Evolutionary conservation across 139 green algal species (phyloP).

Genomic region (Chara braunii): DNA sequence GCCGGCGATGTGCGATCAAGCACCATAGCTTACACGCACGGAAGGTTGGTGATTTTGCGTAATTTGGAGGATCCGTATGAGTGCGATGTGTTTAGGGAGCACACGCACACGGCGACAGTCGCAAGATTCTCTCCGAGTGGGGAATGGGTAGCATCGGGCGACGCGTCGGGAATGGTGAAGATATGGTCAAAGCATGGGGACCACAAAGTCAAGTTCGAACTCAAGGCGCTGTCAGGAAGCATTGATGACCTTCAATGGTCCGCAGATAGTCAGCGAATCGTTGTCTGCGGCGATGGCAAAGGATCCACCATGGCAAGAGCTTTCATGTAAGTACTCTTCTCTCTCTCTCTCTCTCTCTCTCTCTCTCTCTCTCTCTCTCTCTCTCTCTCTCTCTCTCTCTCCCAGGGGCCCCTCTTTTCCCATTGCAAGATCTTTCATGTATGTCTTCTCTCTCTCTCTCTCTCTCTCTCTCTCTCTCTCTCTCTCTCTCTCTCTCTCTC

Average conservation of each 20-base stretch:
- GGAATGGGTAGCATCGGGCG: constrained; percentile 45
- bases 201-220: constrained; percentile 40
- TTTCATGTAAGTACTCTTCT: constrained; percentile 50
- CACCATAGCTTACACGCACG: constrained; percentile 20
- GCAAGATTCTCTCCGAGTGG: constrained; percentile 44
- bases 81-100: constrained; percentile 26
- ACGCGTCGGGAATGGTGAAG: constrained; percentile 30
- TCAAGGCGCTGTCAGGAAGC: constrained; percentile 30
- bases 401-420: no score
- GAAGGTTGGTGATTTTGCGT: constrained; percentile 34
- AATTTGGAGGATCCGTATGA: constrained; percentile 22
- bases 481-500: no score
- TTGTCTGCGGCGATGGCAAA: constrained; percentile 37
- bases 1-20: background rate
- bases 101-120: constrained; percentile 29
- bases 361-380: no score
- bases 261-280: constrained; percentile 45
- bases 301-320: constrained; percentile 13
- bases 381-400: no score
- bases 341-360: no score
- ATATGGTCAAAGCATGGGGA: constrained; percentile 36
- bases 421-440: no score
- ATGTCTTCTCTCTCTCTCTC: no score
- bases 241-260: constrained; percentile 48
- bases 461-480: no score